Percentiles rank a stretch among this genome's conserved stretches.
Conservation (phyloP, 176 grass and related monocot genomes). For the Luzula sylvatica region DNA sequence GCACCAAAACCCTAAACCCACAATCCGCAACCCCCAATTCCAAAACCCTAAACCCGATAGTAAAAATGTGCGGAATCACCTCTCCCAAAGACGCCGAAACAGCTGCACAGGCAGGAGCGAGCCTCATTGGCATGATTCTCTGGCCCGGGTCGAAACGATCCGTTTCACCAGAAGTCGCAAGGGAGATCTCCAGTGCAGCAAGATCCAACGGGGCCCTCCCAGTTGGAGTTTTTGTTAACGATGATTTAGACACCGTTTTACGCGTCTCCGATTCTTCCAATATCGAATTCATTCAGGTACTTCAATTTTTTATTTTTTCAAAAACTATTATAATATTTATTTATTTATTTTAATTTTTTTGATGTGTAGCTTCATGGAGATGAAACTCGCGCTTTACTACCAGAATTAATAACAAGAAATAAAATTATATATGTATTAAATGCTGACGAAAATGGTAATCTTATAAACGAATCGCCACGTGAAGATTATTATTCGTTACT, state of each 20-base stretch:
- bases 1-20: slow-evolving; percentile 19
- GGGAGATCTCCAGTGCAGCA: slow-evolving; percentile 62
- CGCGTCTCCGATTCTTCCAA: slow-evolving; percentile 43
- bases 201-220: slow-evolving; percentile 54
- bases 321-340: not conserved
- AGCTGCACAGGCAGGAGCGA: slow-evolving; percentile 46
- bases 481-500: slow-evolving; percentile 36
- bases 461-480: slow-evolving; percentile 44
- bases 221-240: slow-evolving; percentile 88
- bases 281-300: slow-evolving; percentile 65
- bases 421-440: slow-evolving; percentile 76
- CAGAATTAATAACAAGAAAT: slow-evolving; percentile 32
- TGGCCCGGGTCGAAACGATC: slow-evolving; percentile 75
- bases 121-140: slow-evolving; percentile 82
- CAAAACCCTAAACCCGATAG: slow-evolving; percentile 35
- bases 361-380: slow-evolving; percentile 77
- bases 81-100: slow-evolving; percentile 75
- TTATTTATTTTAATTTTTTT: not conserved
- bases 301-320: not conserved
- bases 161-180: slow-evolving; percentile 40
- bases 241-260: slow-evolving; percentile 66
- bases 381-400: slow-evolving; percentile 49
- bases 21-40: not conserved
- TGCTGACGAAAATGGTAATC: slow-evolving; percentile 53
- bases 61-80: slow-evolving; percentile 90